Conservation (phyloP, 345 rosid species). For the Citrus mangshanensis region DNA sequence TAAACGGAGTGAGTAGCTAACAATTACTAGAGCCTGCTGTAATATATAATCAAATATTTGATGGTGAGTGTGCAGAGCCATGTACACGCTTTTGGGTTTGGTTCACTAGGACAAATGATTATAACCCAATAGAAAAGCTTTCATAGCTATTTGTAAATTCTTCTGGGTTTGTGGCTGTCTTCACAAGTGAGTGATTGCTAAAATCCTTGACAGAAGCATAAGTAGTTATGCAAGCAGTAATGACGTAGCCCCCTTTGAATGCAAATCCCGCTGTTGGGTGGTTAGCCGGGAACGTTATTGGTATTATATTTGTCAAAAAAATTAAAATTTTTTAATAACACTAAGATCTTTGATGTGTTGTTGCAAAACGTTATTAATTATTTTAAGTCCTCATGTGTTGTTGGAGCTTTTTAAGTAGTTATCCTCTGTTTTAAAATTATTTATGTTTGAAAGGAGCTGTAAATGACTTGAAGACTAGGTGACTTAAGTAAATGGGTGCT, state of each 20-base stretch:
- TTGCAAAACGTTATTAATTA: neutral
- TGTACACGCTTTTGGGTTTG: neutral
- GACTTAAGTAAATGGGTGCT: neutral
- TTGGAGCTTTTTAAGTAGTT: neutral
- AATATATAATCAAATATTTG: neutral
- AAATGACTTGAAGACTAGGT: neutral
- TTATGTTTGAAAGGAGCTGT: neutral
- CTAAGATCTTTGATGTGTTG: no score
- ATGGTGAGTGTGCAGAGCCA: neutral
- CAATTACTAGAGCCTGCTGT: neutral
- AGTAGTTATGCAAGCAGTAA: neutral
- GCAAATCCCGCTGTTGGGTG: neutral
- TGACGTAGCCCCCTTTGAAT: neutral
- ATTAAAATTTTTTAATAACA: neutral
- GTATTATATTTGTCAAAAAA: neutral
- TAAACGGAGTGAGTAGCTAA: neutral
- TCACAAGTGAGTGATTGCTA: neutral
- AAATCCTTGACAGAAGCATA: neutral
- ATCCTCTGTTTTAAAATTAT: neutral
- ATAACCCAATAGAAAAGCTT: neutral
- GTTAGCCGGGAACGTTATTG: neutral
- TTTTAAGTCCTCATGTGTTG: neutral
- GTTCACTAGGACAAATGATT: neutral
- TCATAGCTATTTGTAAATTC: neutral
- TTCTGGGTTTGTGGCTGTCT: neutral